A percentile compares a stretch with the other conserved stretches of the same genome.
Conservation (phyloP, 306 rosid species). For the Cicer cuneatum region DNA sequence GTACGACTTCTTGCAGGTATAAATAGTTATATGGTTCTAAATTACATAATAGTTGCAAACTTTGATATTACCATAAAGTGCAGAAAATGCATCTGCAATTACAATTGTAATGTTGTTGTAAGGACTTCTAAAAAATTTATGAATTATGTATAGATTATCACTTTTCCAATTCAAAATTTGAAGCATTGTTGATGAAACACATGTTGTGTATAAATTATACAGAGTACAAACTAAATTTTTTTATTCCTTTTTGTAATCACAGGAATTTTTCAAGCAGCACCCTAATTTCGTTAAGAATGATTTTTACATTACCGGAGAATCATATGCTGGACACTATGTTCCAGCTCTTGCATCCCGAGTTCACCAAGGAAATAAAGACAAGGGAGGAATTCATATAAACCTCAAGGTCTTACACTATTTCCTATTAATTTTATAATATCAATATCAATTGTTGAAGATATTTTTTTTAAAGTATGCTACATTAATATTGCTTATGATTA, state of each 20-base stretch:
- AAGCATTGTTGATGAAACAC: not conserved
- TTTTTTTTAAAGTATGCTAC: not conserved
- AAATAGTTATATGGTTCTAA: too few species aligned
- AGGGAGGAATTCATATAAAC: slow-evolving; percentile 68
- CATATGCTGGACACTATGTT: slow-evolving; percentile 94
- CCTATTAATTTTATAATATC: slow-evolving; percentile 12
- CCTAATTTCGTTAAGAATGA: slow-evolving; percentile 70
- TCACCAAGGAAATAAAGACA: slow-evolving; percentile 74
- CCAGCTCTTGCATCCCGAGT: slow-evolving; percentile 88
- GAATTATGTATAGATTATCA: not conserved
- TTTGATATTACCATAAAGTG: too few species aligned
- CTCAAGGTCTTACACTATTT: slow-evolving; percentile 57
- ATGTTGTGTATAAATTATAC: not conserved
- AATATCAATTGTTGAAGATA: not conserved
- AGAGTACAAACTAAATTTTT: not conserved
- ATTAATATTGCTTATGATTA: too few species aligned
- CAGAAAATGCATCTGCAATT: too few species aligned
- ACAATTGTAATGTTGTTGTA: too few species aligned
- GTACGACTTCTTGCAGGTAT: slow-evolving; percentile 88
- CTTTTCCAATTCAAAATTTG: not conserved
- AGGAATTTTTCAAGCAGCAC: slow-evolving; percentile 78
- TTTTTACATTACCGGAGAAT: slow-evolving; percentile 93
- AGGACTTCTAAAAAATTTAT: too few species aligned
- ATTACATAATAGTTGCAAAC: too few species aligned
- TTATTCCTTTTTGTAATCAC: not conserved